Conservation (phyloP, 176 grass and related monocot species). For the Calamus simplicifolius region DNA sequence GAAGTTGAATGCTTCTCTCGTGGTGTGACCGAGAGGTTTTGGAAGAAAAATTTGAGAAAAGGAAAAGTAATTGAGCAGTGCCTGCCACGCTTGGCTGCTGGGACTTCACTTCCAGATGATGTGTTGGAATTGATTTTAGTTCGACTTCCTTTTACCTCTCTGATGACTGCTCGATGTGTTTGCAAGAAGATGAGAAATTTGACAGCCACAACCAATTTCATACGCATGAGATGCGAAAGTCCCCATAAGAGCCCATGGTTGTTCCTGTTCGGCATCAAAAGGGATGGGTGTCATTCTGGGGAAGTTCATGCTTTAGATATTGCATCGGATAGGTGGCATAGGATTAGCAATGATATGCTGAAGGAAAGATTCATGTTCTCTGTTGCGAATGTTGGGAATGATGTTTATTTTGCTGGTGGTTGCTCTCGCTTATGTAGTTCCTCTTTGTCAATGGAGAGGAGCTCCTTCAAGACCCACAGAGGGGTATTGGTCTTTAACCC, state of each 20-base stretch:
- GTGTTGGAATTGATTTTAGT: slow-evolving; percentile 73
- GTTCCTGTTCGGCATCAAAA: slow-evolving; percentile 65
- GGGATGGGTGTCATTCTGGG: slow-evolving; percentile 37
- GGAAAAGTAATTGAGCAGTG: slow-evolving; percentile 2
- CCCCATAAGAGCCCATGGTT: slow-evolving; percentile 42
- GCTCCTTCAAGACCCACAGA: slow-evolving; percentile 54
- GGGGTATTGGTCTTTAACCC: slow-evolving; percentile 63
- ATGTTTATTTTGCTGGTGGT: slow-evolving; percentile 66
- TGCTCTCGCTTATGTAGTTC: slow-evolving; percentile 23
- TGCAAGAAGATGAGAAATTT: slow-evolving; percentile 78
- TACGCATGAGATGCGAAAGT: slow-evolving; percentile 32
- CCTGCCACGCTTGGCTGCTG: slow-evolving; percentile 8
- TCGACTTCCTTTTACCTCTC: slow-evolving; percentile 51
- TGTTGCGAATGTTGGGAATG: slow-evolving; percentile 37
- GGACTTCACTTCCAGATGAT: slow-evolving; percentile 55
- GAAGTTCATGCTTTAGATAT: slow-evolving; percentile 74
- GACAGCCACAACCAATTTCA: slow-evolving; percentile 51
- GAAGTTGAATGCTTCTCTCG: slow-evolving; percentile 36
- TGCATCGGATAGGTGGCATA: slow-evolving; percentile 40
- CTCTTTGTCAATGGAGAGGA: slow-evolving; percentile 6
- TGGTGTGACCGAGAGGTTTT: slow-evolving; percentile 4
- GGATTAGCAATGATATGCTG: slow-evolving; percentile 29
- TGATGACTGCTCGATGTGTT: slow-evolving; percentile 64
- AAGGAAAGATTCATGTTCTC: slow-evolving; percentile 55
- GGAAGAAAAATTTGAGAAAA: slow-evolving; percentile 18